Conservation (phyloP, 2,329 filamentous ascomycete genomes). For the Colletotrichum tropicale region DNA sequence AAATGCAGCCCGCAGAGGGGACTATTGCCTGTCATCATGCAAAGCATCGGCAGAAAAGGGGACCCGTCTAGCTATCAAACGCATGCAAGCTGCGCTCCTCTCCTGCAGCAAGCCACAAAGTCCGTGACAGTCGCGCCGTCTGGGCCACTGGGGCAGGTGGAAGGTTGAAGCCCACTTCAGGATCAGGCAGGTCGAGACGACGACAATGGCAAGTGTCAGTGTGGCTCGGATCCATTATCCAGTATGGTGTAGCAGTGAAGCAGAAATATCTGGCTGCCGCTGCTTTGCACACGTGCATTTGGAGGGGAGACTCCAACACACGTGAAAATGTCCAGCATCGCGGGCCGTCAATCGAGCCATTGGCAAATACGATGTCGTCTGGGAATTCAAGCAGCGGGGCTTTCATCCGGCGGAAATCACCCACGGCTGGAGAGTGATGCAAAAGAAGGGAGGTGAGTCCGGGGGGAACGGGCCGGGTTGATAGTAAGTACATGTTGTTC, state of each 20-base stretch:
- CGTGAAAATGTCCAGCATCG: background rate
- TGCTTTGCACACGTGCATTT: background rate
- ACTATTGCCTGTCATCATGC: background rate
- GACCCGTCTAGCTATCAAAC: background rate
- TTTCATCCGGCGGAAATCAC: constrained; percentile 13
- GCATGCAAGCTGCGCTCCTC: background rate
- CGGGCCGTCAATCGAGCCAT: background rate
- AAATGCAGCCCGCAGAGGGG: background rate
- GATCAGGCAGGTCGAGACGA: background rate
- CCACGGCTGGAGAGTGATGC: constrained; percentile 8
- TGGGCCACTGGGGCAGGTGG: background rate
- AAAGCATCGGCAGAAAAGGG: background rate
- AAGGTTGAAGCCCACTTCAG: background rate
- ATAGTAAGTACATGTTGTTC: background rate
- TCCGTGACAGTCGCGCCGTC: background rate
- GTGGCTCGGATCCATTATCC: background rate
- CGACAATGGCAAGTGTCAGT: background rate
- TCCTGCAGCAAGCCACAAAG: background rate
- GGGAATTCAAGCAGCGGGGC: constrained; percentile 15
- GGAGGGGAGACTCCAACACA: background rate
- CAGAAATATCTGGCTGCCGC: background rate
- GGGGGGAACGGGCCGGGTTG: background rate
- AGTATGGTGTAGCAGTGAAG: background rate
- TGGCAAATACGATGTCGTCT: constrained; percentile 18
- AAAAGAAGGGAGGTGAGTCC: constrained; percentile 3